Conservation (phyloP, 805 yeast genomes). For the Wickerhamia fluorescens region DNA sequence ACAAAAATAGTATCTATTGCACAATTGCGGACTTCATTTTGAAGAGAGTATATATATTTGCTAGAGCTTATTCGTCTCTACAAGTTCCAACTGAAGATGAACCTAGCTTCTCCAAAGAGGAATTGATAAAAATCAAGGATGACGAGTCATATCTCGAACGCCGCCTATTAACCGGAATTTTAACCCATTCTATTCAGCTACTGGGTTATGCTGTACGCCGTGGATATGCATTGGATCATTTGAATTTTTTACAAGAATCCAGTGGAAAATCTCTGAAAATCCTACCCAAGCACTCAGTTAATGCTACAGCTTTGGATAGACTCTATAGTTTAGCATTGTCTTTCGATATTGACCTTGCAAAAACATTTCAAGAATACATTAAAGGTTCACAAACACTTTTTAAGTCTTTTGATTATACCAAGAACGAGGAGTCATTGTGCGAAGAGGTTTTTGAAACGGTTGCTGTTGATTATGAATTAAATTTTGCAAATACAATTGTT, state of each 20-base stretch:
- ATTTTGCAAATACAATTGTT: conserved; percentile 19
- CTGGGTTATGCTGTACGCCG: conserved; percentile 10
- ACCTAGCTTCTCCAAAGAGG: conserved; percentile 29
- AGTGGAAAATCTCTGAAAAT: background rate
- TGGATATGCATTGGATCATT: conserved; percentile 19
- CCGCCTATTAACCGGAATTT: conserved; percentile 53
- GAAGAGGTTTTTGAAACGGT: conserved; percentile 35
- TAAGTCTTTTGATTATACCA: conserved; percentile 14
- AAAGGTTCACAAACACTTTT: conserved; percentile 38
- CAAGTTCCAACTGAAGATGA: conserved; percentile 40
- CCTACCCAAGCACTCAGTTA: conserved; percentile 1
- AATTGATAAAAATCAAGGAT: conserved; percentile 32
- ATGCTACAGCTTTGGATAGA: conserved; percentile 14
- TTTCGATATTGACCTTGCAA: conserved; percentile 56
- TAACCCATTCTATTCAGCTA: conserved; percentile 46
- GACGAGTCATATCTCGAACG: conserved; percentile 62
- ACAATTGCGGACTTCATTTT: conserved; percentile 22
- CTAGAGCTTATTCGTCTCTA: conserved; percentile 39
- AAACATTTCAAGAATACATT: conserved; percentile 28
- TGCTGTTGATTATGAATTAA: conserved; percentile 36
- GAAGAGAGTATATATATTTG: conserved; percentile 59
- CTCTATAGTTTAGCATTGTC: conserved; percentile 44
- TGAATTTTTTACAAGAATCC: conserved; percentile 13
- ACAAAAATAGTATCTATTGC: conserved; percentile 16
- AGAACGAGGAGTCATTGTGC: conserved; percentile 14